Conservation (phyloP, 371 early-diverging fungal species). For the Mortierella sp. region DNA sequence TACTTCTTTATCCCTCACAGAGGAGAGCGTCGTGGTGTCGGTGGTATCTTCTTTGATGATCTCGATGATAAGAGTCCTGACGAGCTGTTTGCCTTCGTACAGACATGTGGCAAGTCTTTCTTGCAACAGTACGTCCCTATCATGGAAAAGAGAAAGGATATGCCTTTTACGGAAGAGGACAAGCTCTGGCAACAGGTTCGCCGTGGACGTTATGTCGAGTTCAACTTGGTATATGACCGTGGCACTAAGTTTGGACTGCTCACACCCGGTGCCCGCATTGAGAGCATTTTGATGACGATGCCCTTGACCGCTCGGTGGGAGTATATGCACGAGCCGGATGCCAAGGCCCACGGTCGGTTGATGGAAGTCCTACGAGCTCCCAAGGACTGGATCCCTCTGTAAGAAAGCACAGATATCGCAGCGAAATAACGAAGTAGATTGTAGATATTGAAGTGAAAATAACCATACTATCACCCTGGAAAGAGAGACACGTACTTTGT, state of each 20-base stretch:
- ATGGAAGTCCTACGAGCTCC: conserved; percentile 85
- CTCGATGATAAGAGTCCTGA: conserved; percentile 74
- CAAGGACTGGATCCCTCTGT: conserved; percentile 78
- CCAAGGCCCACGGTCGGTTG: conserved; percentile 72
- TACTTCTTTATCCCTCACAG: conserved; percentile 87
- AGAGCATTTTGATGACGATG: conserved; percentile 87
- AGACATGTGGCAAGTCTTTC: conserved; percentile 79
- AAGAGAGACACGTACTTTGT: no score
- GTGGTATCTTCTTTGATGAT: conserved; percentile 93
- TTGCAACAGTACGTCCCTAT: conserved; percentile 82
- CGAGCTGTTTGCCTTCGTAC: conserved; percentile 76
- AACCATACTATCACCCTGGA: no score
- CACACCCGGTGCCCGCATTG: conserved; percentile 90
- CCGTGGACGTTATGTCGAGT: conserved; percentile 91
- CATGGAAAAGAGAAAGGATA: conserved; percentile 72
- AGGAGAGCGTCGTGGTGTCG: conserved; percentile 84
- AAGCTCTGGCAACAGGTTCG: conserved; percentile 88
- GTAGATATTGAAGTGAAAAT: no score
- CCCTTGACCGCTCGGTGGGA: conserved; percentile 91
- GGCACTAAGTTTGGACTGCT: conserved; percentile 91
- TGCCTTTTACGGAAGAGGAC: conserved; percentile 74
- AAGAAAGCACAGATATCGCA: conserved; percentile 8
- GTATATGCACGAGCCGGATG: conserved; percentile 81
- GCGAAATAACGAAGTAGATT: no score
- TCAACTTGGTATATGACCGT: conserved; percentile 89